Conservation (phyloP, 495 filamentous ascomycete species). For the Xylaria acuta region DNA sequence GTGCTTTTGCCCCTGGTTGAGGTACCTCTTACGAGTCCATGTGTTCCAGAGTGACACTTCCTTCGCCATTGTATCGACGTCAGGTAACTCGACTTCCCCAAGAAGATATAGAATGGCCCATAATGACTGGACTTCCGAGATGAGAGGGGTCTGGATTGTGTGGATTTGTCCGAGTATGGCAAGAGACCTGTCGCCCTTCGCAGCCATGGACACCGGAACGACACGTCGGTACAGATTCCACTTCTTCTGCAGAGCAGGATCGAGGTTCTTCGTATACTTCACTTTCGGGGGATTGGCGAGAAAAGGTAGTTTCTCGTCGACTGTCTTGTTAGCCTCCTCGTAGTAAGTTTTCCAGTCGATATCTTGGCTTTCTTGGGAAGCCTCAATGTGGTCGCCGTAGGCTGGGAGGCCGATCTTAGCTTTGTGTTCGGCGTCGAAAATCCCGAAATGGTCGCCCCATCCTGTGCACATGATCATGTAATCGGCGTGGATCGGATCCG, state of each 20-base stretch:
- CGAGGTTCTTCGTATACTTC: background rate
- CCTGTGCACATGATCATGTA: conserved; percentile 45
- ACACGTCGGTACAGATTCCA: conserved; percentile 37
- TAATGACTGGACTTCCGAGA: conserved; percentile 43
- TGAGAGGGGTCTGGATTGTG: conserved; percentile 38
- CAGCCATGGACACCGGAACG: conserved; percentile 29
- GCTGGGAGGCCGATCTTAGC: conserved; percentile 34
- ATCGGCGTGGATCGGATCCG: conserved; percentile 29
- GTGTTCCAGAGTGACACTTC: conserved; percentile 48
- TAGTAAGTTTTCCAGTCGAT: conserved; percentile 38
- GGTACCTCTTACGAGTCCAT: conserved; percentile 49
- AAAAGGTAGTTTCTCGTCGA: conserved; percentile 35
- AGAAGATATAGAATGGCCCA: conserved; percentile 41
- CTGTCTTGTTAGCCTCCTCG: conserved; percentile 33
- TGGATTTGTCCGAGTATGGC: conserved; percentile 45
- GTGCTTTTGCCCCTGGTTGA: conserved; percentile 36
- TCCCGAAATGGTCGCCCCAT: conserved; percentile 32
- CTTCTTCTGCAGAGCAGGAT: conserved; percentile 29
- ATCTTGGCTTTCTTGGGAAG: background rate
- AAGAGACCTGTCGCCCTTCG: conserved; percentile 39
- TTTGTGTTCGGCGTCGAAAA: conserved; percentile 33
- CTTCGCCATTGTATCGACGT: conserved; percentile 36
- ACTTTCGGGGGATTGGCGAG: conserved; percentile 25
- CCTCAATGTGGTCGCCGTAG: conserved; percentile 15
- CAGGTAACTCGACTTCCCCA: conserved; percentile 39